Evolutionary conservation across 2,329 filamentous ascomycete species (phyloP).

Genomic region (Ophiostoma pallidulum): DNA sequence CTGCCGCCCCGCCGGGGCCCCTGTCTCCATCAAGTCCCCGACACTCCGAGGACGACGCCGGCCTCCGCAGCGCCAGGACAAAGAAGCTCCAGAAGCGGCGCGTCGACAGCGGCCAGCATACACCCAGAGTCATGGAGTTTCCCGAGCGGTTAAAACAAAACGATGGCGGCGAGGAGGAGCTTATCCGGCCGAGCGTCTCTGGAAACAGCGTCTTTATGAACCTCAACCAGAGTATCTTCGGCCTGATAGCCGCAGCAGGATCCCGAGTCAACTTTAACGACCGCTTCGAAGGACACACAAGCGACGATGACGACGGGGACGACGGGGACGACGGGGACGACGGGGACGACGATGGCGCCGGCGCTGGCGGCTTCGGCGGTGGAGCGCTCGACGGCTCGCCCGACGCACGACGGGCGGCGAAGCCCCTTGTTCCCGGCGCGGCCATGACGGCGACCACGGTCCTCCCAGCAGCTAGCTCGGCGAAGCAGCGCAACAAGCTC

Average conservation of each 20-base stretch:
- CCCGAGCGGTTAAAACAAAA: constrained; percentile 44
- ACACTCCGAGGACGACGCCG: constrained; percentile 25
- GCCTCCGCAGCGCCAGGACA: constrained; percentile 28
- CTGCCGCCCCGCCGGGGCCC: background rate
- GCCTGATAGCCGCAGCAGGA: constrained; percentile 80
- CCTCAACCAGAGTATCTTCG: constrained; percentile 92
- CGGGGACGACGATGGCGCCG: background rate
- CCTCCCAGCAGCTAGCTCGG: background rate
- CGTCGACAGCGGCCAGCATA: constrained; percentile 26
- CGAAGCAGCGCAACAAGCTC: constrained; percentile 7
- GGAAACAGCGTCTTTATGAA: constrained; percentile 50
- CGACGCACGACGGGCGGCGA: background rate
- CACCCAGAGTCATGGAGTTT: constrained; percentile 33
- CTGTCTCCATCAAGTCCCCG: background rate
- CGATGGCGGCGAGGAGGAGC: constrained; percentile 41
- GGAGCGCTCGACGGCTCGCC: constrained; percentile 13
- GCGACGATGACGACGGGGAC: constrained; percentile 60
- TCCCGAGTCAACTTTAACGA: constrained; percentile 74
- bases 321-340: constrained; percentile 14
- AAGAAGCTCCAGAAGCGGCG: constrained; percentile 37
- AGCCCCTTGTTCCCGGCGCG: background rate
- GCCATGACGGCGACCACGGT: background rate
- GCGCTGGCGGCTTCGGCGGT: constrained; percentile 32
- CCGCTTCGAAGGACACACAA: constrained; percentile 68
- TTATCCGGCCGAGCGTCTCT: constrained; percentile 34